Evolutionary conservation across 192 early-diverging fungal species (phyloP).

Genomic region (Linnemannia zychae): DNA sequence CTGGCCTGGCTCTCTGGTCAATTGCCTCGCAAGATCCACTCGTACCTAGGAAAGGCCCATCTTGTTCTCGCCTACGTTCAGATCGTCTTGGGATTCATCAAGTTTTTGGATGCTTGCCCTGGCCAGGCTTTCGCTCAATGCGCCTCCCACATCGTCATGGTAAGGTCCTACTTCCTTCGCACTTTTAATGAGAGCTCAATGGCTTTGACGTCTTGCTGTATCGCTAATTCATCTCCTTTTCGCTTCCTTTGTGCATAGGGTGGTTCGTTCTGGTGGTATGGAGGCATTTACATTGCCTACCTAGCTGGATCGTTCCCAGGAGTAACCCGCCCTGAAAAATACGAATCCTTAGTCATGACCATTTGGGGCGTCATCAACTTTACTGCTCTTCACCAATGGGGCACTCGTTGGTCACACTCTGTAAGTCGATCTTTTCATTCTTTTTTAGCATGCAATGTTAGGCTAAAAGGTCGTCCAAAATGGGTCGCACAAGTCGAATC

Average conservation of each 20-base stretch:
- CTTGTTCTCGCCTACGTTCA: slow-evolving; percentile 46
- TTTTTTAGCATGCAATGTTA: neutral
- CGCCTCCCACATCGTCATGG: slow-evolving; percentile 57
- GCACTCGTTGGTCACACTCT: slow-evolving; percentile 57
- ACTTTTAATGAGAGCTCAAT: neutral
- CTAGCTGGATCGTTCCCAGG: slow-evolving; percentile 58
- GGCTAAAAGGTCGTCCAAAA: neutral
- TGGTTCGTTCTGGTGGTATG: slow-evolving; percentile 58
- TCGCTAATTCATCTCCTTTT: neutral
- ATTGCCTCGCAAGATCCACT: slow-evolving; percentile 31
- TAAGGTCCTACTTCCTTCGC: neutral
- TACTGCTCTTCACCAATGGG: slow-evolving; percentile 57
- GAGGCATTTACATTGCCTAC: slow-evolving; percentile 60
- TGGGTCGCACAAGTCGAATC: slow-evolving; percentile 3
- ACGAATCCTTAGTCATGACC: slow-evolving; percentile 56
- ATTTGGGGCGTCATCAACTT: slow-evolving; percentile 62
- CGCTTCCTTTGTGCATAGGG: slow-evolving; percentile 15
- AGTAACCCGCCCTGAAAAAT: slow-evolving; percentile 54
- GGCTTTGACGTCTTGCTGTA: neutral
- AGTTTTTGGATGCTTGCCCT: slow-evolving; percentile 40
- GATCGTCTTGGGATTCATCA: slow-evolving; percentile 50
- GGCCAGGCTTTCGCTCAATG: slow-evolving; percentile 54
- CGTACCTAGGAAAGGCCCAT: slow-evolving; percentile 47
- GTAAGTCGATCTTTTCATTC: slow-evolving; percentile 36
- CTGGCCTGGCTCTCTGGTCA: slow-evolving; percentile 23